Percentiles rank a stretch among this genome's conserved stretches.
These are phyloP conservation scores for Exobasidium rhododendri DNA, from an alignment of 1,284 basidiomycete genomes.

Conservation along the genomic window DNA sequence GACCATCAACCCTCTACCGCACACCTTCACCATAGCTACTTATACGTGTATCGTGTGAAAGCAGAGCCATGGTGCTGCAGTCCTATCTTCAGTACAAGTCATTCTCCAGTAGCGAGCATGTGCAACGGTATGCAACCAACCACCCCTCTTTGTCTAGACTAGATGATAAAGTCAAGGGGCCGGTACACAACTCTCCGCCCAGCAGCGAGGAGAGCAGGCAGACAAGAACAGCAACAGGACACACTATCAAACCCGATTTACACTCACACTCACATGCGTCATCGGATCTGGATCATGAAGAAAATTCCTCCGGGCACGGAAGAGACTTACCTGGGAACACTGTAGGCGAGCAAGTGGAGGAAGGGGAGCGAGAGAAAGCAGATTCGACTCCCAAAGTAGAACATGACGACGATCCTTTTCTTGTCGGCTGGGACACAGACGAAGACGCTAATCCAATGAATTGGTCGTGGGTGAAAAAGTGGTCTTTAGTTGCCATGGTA, in stretches of 20 bases:
- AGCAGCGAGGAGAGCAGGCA: too few species aligned
- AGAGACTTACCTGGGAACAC: background rate
- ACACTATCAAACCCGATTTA: background rate
- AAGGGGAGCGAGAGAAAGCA: too few species aligned
- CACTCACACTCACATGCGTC: background rate
- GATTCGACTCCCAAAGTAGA: background rate
- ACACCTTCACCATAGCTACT: too few species aligned
- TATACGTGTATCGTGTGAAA: too few species aligned
- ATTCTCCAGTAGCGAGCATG: background rate
- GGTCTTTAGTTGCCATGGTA: constrained; percentile 10
- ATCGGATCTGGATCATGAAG: too few species aligned
- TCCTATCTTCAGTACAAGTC: background rate
- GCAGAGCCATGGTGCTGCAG: background rate
- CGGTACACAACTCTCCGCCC: background rate
- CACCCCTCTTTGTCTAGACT: background rate
- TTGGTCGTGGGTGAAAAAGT: constrained; percentile 13
- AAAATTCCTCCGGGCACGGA: background rate
- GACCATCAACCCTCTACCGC: too few species aligned
- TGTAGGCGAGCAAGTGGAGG: background rate
- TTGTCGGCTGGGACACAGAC: background rate
- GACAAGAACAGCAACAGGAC: too few species aligned
- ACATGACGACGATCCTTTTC: constrained; percentile 2
- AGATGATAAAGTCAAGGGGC: background rate
- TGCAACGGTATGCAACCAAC: background rate
- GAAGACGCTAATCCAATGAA: constrained; percentile 10